Evolutionary conservation across 371 early-diverging fungal genomes (phyloP), one percentile per base, ranked within the genome.

Genomic region (Mucor velutinosus): DNA sequence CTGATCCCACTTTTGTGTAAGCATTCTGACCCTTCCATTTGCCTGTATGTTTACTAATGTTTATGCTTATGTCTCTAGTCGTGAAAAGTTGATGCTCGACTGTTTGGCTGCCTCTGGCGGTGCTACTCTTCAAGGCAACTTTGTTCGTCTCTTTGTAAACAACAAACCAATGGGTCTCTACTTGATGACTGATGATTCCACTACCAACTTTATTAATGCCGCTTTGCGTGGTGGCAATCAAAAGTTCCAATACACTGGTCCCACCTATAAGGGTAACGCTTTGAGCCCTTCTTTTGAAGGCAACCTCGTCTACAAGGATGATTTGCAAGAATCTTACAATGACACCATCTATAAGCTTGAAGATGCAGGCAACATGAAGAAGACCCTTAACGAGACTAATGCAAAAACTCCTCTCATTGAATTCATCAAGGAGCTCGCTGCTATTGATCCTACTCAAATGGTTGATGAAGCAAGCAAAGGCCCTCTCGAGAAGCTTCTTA

Each of bases 141-240:
- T 75, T 66, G 85, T 77, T n/a, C 85, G 87, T 67, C 74, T 87
- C 17, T 82, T 71, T 56, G 72, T 85, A 55, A 87, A 87, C 68
- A 79, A 77, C 58, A 75, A 74, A 32, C 71, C 84, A 12, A 80
- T 76, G 45, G 87, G 87, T 57, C 62, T 87, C 1, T 87, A 69
- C 62, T 51, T 84, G 32, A 74, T 87, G 83, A 83, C 80, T 59
- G 87, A 87, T 60, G 87, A 87, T 60, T 73, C 78, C 33, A 79
- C 84, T 17, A 81, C 75, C 65, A 80, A 81, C 29, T 82, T 82
- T 62, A 63, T 76, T 45, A 80, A 85, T 65, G 71, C 75, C 58
- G 72, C 76, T 23, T 41, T 87, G 12, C 75, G 67, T 58, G 72
- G 70, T 41, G 81, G 81, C 21, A 65, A 80, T 35, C 71, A 66